Evolutionary conservation across 176 grass and related monocot species (phyloP), one percentile per base, ranked within the genome.

Genomic region (Eleusine coracana): DNA sequence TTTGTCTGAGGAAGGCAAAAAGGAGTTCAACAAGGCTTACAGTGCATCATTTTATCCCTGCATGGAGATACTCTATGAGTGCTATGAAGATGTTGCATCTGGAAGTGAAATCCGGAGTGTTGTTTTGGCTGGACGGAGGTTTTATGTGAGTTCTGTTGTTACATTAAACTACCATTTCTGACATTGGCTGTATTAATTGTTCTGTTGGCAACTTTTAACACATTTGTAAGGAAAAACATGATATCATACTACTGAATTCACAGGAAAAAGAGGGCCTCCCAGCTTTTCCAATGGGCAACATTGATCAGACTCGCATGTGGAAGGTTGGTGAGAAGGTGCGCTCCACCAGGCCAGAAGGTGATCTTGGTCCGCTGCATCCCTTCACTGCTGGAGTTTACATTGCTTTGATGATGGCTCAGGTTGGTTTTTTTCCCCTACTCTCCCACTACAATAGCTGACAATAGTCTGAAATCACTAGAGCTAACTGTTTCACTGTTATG

Each of bases 361-460:
- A 97, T 69, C 88, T 93, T 52, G 91, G 88, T 4, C 94, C 86
- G 2, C 44, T 91, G 74, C 87, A 97, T 65, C 91, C 94, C 17
- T 97, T 97, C 68, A 97, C 94, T 59, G 94, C 94, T 48, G 94
- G 94, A 79, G 86, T 93, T 27, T 93, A 93, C 73, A 82, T 93
- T 44, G 94, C 91, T 68, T 65, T 97, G 28, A 93, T 93, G 90
- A 98, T 98, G 95, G 92, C 95, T 68, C 90, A 95, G 92, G 92
- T 92, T 86, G 4, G 56, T 21, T 77, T 31, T 37, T 18, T 31
- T 1, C 52, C 5, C 17, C 52, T 56, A 5, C 5, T 21, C 52
- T 56, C 52, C 4, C 52, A 20, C 17, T 17, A 21, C 16, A 21
- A 20, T 7, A 56, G 52, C 52, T 56, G 17, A 6, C 52, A 54